Base-by-base conservation (phyloP, 1,284 basidiomycete species). In the Puccinia brachypodii region DNA sequence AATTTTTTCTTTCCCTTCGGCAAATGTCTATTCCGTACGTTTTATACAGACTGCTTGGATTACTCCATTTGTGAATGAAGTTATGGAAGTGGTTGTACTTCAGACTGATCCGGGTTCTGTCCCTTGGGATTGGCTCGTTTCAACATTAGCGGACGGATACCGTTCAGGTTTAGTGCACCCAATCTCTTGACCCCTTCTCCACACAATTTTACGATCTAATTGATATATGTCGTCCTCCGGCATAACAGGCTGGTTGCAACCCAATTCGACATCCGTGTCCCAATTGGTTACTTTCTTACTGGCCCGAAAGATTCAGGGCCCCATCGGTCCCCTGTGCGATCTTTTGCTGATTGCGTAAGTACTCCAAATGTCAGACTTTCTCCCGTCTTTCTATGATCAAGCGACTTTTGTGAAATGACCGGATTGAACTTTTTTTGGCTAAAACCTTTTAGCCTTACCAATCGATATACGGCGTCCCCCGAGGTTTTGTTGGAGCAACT, bases 401-500 rank as follows among this genome's bases (percentile, higher is more conserved):
- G 44, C 53, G 44, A 53, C 22, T 11, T 53, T 22, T 36, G 22
- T 50, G 16, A 53, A 53, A 44, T 38, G 25, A n/a, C 66, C 31
- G 25, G 28, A 36, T 75, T 75, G 33, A 1, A 36, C 22, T 75
- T 19, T 58, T 60, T 42, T 56, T 16, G n/a, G 22, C 28, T 42
- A 25, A 47, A 72, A 75, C 3, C n/a, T n/a, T 64, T 14, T 64
- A 81, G 78, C 4, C 78, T 81, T 36, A 58, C 78, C 14, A 81
- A 72, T 81, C 78, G 69, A 11, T 44, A 69, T 47, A 69, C 69
- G 11, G 60, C 25, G 22, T 4, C 36, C 50, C 53, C 78, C 8
- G 78, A 81, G n/a, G 69, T 73, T 13, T 64, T 81, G 40, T 47
- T 81, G 42, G 78, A 81, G 25, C 69, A 81, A 58, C 58, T 81